Base-by-base conservation (phyloP, 805 yeast species). In the Saccharomycopsis amapae region DNA sequence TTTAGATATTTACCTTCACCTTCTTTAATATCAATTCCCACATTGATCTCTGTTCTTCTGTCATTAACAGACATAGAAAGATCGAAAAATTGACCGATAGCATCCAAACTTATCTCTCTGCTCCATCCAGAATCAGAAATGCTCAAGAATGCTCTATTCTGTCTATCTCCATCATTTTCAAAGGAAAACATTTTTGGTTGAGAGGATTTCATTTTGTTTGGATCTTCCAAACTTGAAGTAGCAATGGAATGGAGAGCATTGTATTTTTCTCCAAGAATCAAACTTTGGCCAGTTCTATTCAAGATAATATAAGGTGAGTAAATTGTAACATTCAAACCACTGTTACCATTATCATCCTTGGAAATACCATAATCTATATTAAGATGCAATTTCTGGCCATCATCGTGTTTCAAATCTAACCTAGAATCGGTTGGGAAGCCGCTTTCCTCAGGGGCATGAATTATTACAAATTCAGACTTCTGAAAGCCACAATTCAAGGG, bases 151-250 rank as follows among this genome's bases (percentile, higher is more conserved):
- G 89, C 94, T 48, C 94, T 69, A 55, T 82, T 81, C 35, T 71
- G 73, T 23, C 79, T 73, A 41, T 76, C 81, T 9, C 64, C 65
- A 28, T 71, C 74, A 12, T 66, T 67, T 20, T 76, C 81, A 58
- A 86, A 90, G 0, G 98, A 90, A 66, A 93, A 89, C 85, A 93
- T 78, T 48, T 74, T 75, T 0, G 96, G 96, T 33, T 59, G 54
- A 1, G 74, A 59, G 13, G 63, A 60, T 28, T 59, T 66, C 36
- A 59, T 50, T 3, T 59, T 50, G n/a, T 56, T 65, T 24, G 56
- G 56, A 22, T 57, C 59, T 13, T 54, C 55, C 18, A 49, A 42
- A 6, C 55, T 44, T 6, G 45, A 22, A 4, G 49, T 47, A 1
- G 76, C 68, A 12, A 59, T 60, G 0, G 85, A 75, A 17, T 65